Evolutionary conservation across 2,329 filamentous ascomycete species (phyloP).

Genomic region (Cylindrodendrum hubeiense): DNA sequence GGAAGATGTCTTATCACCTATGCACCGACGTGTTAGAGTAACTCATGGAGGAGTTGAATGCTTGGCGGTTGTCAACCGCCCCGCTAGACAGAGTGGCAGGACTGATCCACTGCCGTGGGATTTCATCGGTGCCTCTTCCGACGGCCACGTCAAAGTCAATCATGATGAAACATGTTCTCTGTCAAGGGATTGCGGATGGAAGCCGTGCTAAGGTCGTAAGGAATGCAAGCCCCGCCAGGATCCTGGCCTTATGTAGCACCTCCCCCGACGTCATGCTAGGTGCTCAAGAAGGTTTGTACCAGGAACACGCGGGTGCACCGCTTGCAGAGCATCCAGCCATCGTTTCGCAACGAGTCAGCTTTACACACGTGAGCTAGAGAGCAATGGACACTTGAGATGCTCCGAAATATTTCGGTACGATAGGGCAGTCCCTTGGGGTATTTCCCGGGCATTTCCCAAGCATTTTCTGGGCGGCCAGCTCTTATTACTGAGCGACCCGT

Average conservation of each 20-base stretch:
- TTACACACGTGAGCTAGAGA: not conserved
- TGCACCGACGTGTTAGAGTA: not conserved
- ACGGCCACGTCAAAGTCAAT: constrained; percentile 12
- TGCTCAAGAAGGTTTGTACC: not conserved
- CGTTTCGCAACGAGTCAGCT: not conserved
- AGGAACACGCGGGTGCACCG: not conserved
- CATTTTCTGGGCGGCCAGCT: no score
- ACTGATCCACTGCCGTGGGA: not conserved
- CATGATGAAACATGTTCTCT: constrained; percentile 1
- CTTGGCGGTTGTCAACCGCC: not conserved
- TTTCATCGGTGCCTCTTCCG: not conserved
- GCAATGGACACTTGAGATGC: not conserved
- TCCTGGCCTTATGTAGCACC: not conserved
- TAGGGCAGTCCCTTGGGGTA: not conserved
- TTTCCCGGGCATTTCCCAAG: no score
- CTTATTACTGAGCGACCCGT: no score
- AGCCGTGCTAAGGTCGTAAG: not conserved
- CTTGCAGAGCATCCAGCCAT: not conserved
- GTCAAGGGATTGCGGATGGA: not conserved
- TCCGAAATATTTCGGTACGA: no score
- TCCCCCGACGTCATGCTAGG: constrained; percentile 4
- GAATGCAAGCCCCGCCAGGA: constrained; percentile 6
- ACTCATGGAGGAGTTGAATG: not conserved
- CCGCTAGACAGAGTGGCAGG: not conserved
- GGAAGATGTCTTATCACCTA: not conserved